Evolutionary conservation across 2,329 filamentous ascomycete species (phyloP).

Genomic region (Knoxdaviesia capensis): DNA sequence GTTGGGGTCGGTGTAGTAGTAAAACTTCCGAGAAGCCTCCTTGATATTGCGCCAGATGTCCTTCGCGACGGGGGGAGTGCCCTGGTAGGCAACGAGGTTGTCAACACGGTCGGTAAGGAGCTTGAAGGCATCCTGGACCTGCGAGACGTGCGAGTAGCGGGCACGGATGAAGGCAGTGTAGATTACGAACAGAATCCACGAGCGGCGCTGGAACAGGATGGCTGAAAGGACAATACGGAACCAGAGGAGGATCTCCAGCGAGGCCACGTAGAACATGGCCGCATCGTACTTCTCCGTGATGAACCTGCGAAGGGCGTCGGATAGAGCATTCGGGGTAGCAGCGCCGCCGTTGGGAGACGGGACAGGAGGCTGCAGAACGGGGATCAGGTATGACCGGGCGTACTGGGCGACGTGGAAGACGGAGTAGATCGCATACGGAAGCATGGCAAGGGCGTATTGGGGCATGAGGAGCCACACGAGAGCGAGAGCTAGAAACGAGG

Average conservation of each 20-base stretch:
- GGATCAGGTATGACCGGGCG: constrained; percentile 80
- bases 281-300: constrained; percentile 96
- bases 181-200: constrained; percentile 67
- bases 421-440: constrained; percentile 93
- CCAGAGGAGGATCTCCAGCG: constrained; percentile 76
- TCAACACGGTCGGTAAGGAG: constrained; percentile 59
- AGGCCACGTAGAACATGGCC: constrained; percentile 83
- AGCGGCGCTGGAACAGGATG: constrained; percentile 72
- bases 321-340: constrained; percentile 35
- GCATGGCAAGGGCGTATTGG: constrained; percentile 74
- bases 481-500: constrained; percentile 49
- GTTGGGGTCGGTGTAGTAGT: constrained; percentile 59
- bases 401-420: constrained; percentile 98
- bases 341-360: constrained; percentile 15
- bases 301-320: constrained; percentile 74
- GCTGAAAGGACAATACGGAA: constrained; percentile 63
- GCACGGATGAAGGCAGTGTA: constrained; percentile 90
- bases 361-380: constrained; percentile 53
- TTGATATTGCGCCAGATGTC: constrained; percentile 70
- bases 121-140: constrained; percentile 69
- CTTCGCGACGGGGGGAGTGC: constrained; percentile 59
- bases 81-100: constrained; percentile 66
- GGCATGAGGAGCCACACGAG: constrained; percentile 85
- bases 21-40: constrained; percentile 48
- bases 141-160: constrained; percentile 72